Evolutionary conservation across 2,329 filamentous ascomycete species (phyloP).

Genomic region (Aspergillus cejpii): DNA sequence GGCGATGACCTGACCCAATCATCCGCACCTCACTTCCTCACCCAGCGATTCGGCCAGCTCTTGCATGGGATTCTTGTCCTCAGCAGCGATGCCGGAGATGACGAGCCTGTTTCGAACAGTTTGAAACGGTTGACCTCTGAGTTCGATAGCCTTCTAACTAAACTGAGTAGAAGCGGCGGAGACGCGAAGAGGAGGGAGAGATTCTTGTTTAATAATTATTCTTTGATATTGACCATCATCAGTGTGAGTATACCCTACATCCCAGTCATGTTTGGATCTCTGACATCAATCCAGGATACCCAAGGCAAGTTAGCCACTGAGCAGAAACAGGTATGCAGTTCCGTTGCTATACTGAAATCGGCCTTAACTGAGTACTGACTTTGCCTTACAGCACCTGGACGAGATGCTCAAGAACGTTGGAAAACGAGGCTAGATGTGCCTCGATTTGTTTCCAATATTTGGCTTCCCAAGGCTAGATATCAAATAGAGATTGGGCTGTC

Average conservation of each 20-base stretch:
- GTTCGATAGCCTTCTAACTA: slow-evolving; percentile 74
- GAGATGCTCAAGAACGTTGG: slow-evolving; percentile 34
- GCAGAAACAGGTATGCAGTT: slow-evolving; percentile 50
- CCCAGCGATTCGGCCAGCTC: slow-evolving; percentile 92
- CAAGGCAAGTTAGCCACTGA: slow-evolving; percentile 53
- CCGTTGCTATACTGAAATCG: background rate
- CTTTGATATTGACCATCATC: slow-evolving; percentile 86
- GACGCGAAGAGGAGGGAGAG: slow-evolving; percentile 76
- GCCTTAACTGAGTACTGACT: slow-evolving; percentile 13
- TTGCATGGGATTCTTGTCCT: slow-evolving; percentile 75
- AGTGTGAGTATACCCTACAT: slow-evolving; percentile 44
- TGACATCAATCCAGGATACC: slow-evolving; percentile 35
- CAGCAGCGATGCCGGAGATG: slow-evolving; percentile 84
- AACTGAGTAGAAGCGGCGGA: slow-evolving; percentile 66
- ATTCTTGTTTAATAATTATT: slow-evolving; percentile 95
- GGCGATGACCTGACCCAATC: slow-evolving; percentile 40
- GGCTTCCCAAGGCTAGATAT: too few species aligned
- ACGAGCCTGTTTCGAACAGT: slow-evolving; percentile 83
- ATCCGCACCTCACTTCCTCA: slow-evolving; percentile 76
- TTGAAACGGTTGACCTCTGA: slow-evolving; percentile 70
- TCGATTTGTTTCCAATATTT: too few species aligned
- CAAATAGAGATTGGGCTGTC: slow-evolving; percentile 3
- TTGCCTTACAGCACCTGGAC: slow-evolving; percentile 32
- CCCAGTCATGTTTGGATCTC: background rate
- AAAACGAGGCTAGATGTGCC: slow-evolving; percentile 22